Evolutionary conservation across 768 basidiomycete species (phyloP).

Genomic region (Boletus pseudopeckii): DNA sequence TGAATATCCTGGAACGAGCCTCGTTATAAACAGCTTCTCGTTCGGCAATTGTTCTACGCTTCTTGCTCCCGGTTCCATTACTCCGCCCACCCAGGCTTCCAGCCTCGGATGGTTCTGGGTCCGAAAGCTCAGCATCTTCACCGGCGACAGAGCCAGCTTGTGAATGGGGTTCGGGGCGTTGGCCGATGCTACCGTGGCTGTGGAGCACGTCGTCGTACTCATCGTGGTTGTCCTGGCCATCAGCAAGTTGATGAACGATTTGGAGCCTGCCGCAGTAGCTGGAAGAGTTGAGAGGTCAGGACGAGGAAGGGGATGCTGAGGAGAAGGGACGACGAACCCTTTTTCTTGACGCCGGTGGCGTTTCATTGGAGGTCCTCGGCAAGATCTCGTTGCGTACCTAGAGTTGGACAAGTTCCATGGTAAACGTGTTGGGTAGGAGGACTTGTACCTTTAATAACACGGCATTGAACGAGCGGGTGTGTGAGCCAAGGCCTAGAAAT

Average conservation of each 20-base stretch:
- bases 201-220: no score
- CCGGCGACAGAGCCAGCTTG: constrained; percentile 69
- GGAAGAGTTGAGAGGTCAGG: background rate
- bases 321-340: constrained; percentile 38
- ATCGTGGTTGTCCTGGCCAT: no score
- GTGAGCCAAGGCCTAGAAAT: constrained; percentile 42
- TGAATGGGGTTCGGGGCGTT: constrained; percentile 58
- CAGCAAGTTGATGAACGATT: constrained; percentile 57
- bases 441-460: constrained; percentile 65
- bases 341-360: constrained; percentile 62
- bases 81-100: constrained; percentile 74
- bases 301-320: background rate
- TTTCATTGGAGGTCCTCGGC: constrained; percentile 43
- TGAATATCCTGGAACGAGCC: constrained; percentile 82
- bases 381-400: constrained; percentile 46
- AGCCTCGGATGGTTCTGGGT: constrained; percentile 74
- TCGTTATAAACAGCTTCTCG: constrained; percentile 88
- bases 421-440: constrained; percentile 63
- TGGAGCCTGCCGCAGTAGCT: constrained; percentile 58
- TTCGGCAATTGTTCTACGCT: constrained; percentile 77
- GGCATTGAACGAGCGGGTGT: constrained; percentile 56
- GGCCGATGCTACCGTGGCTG: no score
- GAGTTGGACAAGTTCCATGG: constrained; percentile 83
- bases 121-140: constrained; percentile 75
- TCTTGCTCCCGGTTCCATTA: constrained; percentile 61